Base-by-base conservation (phyloP, 2,329 filamentous ascomycete genomes). In the Cercospora sesami region DNA sequence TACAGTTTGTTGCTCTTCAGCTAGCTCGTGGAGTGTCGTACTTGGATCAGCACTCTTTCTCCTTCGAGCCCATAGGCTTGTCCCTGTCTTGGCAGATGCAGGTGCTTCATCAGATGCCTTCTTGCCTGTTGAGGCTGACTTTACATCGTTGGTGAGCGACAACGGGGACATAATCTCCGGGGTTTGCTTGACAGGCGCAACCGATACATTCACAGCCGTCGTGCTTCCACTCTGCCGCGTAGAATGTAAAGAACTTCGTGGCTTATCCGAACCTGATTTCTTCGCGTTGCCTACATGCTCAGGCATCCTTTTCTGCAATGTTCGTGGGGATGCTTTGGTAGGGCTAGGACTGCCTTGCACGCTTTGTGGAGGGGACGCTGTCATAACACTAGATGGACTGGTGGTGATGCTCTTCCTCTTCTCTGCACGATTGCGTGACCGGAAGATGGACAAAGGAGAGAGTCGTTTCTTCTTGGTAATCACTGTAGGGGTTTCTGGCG, bases 301-400 rank as follows among this genome's bases (percentile, higher is more conserved):
- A 26, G 76, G 75, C 68, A 75, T 75, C 1, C 73, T 66, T 59
- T 79, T 79, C 42, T 77, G 75, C 31, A 78, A 68, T 63, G 77
- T 78, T 59, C 71, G 18, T 14, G 45, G 45, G 6, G 21, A 51
- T 23, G 18, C 18, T 23, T 51, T 51, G 4, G 18, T 51, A 26
- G 45, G 45, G 45, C 45, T 51, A 23, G 45, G 10, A 10, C 45
- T 51, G 21, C 18, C 45, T 51, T 21, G 18, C 10, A 23, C 42
- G 5, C 42, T 48, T 14, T 48, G 42, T 5, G 42, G n/a, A 21
- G 42, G 42, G 10, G 18, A 48, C 18, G 42, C 42, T 9, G n/a
- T 23, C 42, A 12, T 12, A 51, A 23, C 18, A 51, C 18, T 14
- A 26, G 45, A 2, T 23, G 21, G 18, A 51, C 45, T 51, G 9